Conservation (phyloP, 768 basidiomycete species). For the Lactarius hatsudake region DNA sequence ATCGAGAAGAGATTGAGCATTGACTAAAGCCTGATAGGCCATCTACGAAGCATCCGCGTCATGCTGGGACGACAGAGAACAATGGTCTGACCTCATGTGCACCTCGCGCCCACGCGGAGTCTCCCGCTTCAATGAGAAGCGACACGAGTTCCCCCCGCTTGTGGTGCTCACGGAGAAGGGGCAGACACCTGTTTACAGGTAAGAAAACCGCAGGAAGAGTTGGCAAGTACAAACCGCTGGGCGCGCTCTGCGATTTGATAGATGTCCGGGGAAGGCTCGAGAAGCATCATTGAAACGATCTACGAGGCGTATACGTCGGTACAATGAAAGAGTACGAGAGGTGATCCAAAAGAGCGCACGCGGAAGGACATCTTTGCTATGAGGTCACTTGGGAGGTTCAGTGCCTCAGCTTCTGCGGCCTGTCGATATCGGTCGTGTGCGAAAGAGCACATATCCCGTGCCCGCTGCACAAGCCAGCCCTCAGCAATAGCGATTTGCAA, state of each 20-base stretch:
- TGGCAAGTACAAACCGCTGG: constrained; percentile 43
- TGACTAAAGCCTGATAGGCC: constrained; percentile 59
- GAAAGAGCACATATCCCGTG: constrained; percentile 74
- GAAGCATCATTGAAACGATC: constrained; percentile 72
- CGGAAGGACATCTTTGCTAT: constrained; percentile 69
- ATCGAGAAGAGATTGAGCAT: constrained; percentile 53
- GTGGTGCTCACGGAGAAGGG: constrained; percentile 56
- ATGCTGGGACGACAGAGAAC: neutral
- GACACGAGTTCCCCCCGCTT: constrained; percentile 59
- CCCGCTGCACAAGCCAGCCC: constrained; percentile 71
- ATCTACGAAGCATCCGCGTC: constrained; percentile 39
- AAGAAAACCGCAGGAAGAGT: constrained; percentile 1
- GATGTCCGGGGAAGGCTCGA: constrained; percentile 57
- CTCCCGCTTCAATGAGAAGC: constrained; percentile 64
- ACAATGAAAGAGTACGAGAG: neutral
- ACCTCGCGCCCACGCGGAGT: constrained; percentile 67
- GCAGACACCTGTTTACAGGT: constrained; percentile 49
- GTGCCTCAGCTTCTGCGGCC: constrained; percentile 61
- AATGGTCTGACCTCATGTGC: constrained; percentile 60
- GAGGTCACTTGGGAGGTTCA: constrained; percentile 45
- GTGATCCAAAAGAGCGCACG: constrained; percentile 36
- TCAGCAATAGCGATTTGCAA: constrained; percentile 64
- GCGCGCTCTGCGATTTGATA: constrained; percentile 72
- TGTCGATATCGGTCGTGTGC: constrained; percentile 73
- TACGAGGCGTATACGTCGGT: constrained; percentile 31